These are phyloP conservation scores for Moricandia moricandioides DNA, from an alignment of 345 rosid species.

Conservation along the genomic window DNA sequence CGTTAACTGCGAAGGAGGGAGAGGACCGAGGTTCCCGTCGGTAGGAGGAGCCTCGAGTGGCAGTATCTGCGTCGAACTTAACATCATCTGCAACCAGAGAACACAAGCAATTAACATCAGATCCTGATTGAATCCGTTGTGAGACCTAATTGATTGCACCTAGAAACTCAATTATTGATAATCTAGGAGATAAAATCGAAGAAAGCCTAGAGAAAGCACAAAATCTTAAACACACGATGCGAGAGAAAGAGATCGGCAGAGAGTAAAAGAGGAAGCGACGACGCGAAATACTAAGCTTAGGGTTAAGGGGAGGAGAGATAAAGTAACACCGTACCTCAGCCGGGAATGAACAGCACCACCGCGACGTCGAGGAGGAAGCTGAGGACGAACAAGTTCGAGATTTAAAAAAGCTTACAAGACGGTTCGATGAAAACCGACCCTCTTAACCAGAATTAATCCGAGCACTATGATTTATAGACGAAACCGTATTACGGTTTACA, in stretches of 20 bases:
- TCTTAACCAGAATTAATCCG: no score
- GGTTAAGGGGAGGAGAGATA: slow-evolving; percentile 1
- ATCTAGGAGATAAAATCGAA: not conserved
- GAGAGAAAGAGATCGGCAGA: not conserved
- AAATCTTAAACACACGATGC: not conserved
- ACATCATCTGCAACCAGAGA: slow-evolving; percentile 43
- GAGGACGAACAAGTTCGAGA: slow-evolving; percentile 5
- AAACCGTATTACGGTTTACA: not conserved
- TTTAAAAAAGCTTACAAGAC: not conserved
- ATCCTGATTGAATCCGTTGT: not conserved
- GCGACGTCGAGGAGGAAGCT: not conserved
- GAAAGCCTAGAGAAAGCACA: not conserved
- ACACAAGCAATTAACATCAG: not conserved
- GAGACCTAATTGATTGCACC: slow-evolving; percentile 9
- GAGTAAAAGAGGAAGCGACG: not conserved
- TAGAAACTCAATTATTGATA: not conserved
- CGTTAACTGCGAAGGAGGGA: slow-evolving; percentile 57
- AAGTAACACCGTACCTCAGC: slow-evolving; percentile 25
- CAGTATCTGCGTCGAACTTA: slow-evolving; percentile 51
- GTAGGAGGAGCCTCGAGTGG: slow-evolving; percentile 77
- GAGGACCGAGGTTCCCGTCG: slow-evolving; percentile 58
- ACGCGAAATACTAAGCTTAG: not conserved
- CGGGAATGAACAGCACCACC: slow-evolving; percentile 5
- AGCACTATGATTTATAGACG: not conserved
- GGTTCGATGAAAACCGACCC: slow-evolving; percentile 4